Percentiles rank a stretch among this genome's conserved stretches.
phyloP scores from a whole-genome alignment of 2,329 filamentous ascomycete genomes.

The Rachicladosporium sp. region DNA sequence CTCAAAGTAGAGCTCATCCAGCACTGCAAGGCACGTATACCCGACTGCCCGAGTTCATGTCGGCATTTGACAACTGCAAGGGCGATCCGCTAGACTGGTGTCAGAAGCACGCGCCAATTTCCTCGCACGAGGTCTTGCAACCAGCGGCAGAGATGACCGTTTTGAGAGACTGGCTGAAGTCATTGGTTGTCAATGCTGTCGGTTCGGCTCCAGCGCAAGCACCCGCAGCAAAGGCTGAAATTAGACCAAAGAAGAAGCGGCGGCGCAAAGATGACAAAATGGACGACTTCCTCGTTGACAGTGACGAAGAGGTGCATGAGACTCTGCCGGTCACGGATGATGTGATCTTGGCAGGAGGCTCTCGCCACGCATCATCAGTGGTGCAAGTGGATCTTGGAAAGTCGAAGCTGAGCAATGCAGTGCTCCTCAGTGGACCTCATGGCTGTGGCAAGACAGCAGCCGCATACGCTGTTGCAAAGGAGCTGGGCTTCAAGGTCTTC shows the following conservation, averaged over 20 bases:
- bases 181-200: constrained; percentile 64
- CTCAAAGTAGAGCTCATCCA: constrained; percentile 35
- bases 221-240: constrained; percentile 23
- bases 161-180: constrained; percentile 69
- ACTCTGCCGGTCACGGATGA: constrained; percentile 34
- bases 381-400: too few relatives aligned
- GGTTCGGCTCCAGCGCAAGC: constrained; percentile 28
- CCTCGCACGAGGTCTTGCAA: constrained; percentile 63
- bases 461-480: constrained; percentile 81
- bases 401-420: constrained; percentile 52
- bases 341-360: too few relatives aligned
- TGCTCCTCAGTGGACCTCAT: constrained; percentile 76
- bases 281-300: constrained; percentile 68
- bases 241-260: constrained; percentile 47
- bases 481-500: constrained; percentile 86
- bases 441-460: constrained; percentile 90
- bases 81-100: constrained; percentile 66
- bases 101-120: constrained; percentile 70
- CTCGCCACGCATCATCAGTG: too few relatives aligned
- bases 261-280: constrained; percentile 50
- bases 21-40: constrained; percentile 48
- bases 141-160: constrained; percentile 56
- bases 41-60: constrained; percentile 49
- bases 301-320: constrained; percentile 59
- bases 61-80: constrained; percentile 66